These are phyloP conservation scores for Cystobasidium slooffiae DNA, from an alignment of 1,284 basidiomycete species.

Conservation along the genomic window DNA sequence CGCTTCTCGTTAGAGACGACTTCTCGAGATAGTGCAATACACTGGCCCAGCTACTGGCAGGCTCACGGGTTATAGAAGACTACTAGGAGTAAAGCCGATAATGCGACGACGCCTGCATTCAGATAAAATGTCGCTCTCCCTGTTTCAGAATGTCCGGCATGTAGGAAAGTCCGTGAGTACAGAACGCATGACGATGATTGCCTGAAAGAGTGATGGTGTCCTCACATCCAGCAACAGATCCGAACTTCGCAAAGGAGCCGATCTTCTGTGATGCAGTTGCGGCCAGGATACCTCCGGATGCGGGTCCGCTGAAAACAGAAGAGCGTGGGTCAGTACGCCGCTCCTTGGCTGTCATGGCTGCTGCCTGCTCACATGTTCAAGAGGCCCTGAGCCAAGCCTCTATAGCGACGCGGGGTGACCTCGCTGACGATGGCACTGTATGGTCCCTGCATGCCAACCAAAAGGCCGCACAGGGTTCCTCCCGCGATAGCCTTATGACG, in stretches of 20 bases:
- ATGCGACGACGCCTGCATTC: slow-evolving; percentile 5
- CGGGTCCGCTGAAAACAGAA: background rate
- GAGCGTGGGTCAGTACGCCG: background rate
- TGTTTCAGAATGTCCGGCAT: background rate
- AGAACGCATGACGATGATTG: background rate
- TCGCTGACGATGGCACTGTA: slow-evolving; percentile 18
- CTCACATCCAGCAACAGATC: slow-evolving; percentile 10
- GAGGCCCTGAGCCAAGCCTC: slow-evolving; percentile 3
- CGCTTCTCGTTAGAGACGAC: background rate
- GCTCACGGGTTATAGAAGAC: slow-evolving; percentile 15
- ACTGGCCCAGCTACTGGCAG: background rate
- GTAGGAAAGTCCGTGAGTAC: background rate
- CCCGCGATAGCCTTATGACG: slow-evolving; percentile 4
- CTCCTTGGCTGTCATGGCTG: background rate
- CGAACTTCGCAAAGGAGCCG: slow-evolving; percentile 5
- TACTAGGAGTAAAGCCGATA: background rate
- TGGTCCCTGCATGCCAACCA: slow-evolving; percentile 10
- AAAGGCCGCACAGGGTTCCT: background rate
- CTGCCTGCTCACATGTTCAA: background rate
- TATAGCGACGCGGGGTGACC: slow-evolving; percentile 12
- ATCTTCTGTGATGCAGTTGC: slow-evolving; percentile 13
- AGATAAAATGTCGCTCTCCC: slow-evolving; percentile 15
- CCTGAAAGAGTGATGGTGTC: background rate
- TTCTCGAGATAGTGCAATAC: background rate
- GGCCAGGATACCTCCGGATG: slow-evolving; percentile 5